Percentiles rank a stretch among this genome's conserved stretches.
These are phyloP conservation scores for Penicillium paradoxum DNA, from an alignment of 495 filamentous ascomycete genomes.

Conservation along the genomic window DNA sequence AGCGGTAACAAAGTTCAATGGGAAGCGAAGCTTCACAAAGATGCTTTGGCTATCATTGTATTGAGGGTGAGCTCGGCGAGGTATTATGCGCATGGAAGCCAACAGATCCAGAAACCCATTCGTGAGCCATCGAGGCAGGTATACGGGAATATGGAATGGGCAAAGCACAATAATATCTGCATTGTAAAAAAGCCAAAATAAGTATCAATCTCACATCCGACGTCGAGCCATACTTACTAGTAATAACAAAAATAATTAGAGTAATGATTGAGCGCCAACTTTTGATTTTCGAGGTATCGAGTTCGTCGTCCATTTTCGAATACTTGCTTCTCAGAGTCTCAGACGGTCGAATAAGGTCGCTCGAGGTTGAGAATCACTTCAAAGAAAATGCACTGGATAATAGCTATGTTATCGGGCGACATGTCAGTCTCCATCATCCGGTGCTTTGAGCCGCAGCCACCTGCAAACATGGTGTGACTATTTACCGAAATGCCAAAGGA, in stretches of 20 bases:
- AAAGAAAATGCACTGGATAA: neutral
- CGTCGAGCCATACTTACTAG: slow-evolving; percentile 44
- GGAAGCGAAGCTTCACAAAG: slow-evolving; percentile 46
- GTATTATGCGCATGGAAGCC: slow-evolving; percentile 45
- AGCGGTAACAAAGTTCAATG: slow-evolving; percentile 63
- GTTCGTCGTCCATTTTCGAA: slow-evolving; percentile 36
- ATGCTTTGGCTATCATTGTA: neutral
- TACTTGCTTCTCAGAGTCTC: neutral
- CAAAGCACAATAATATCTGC: slow-evolving; percentile 60
- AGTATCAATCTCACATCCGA: neutral
- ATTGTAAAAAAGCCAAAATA: slow-evolving; percentile 1
- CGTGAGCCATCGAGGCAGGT: slow-evolving; percentile 44
- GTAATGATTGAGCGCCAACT: slow-evolving; percentile 60
- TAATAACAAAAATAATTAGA: slow-evolving; percentile 56
- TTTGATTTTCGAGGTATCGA: slow-evolving; percentile 49
- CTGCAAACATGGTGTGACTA: neutral
- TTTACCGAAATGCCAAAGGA: slow-evolving; percentile 8
- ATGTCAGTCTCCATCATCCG: neutral
- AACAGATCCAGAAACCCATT: slow-evolving; percentile 40
- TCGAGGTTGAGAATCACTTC: neutral
- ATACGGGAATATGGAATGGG: slow-evolving; percentile 56
- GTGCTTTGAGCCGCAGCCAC: neutral
- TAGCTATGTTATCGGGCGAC: neutral
- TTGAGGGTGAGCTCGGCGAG: slow-evolving; percentile 25
- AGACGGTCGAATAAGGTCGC: neutral